Percentiles rank a stretch among this genome's conserved stretches.
These are phyloP conservation scores for Rhizopogon sp. DNA, from an alignment of 768 basidiomycete species.

Conservation along the genomic window DNA sequence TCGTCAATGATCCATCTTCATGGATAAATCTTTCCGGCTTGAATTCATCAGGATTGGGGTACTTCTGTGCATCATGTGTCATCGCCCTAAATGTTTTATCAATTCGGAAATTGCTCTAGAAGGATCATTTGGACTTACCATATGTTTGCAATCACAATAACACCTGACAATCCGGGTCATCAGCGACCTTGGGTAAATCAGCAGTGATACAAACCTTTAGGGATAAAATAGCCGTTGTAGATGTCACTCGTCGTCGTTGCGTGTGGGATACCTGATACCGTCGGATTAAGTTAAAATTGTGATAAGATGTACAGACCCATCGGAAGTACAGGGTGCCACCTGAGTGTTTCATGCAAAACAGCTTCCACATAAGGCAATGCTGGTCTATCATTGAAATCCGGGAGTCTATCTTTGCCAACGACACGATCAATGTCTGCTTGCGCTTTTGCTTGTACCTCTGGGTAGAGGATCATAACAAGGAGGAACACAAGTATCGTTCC, in stretches of 20 bases:
- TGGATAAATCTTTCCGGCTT: slow-evolving; percentile 28
- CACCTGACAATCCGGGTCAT: no score
- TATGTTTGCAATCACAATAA: no score
- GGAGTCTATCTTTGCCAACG: slow-evolving; percentile 4
- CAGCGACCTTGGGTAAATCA: no score
- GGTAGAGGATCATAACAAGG: not conserved
- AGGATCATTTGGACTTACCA: no score
- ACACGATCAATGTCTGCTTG: not conserved
- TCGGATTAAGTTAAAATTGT: not conserved
- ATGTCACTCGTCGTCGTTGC: no score
- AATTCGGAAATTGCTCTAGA: not conserved
- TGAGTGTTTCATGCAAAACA: no score
- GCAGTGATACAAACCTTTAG: no score
- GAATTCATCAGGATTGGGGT: slow-evolving; percentile 20
- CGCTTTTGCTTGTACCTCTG: no score
- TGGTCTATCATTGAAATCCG: slow-evolving; percentile 1
- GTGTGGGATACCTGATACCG: not conserved
- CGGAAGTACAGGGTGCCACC: not conserved
- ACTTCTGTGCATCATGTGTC: slow-evolving; percentile 4
- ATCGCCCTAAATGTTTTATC: slow-evolving; percentile 11
- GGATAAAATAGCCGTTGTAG: no score
- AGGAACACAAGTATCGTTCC: slow-evolving; percentile 6
- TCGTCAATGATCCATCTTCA: slow-evolving; percentile 4
- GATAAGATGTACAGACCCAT: not conserved
- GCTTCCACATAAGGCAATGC: not conserved